These are phyloP conservation scores for Skeletonema potamos DNA, from an alignment of 108 stramenopile species.

Conservation along the genomic window DNA sequence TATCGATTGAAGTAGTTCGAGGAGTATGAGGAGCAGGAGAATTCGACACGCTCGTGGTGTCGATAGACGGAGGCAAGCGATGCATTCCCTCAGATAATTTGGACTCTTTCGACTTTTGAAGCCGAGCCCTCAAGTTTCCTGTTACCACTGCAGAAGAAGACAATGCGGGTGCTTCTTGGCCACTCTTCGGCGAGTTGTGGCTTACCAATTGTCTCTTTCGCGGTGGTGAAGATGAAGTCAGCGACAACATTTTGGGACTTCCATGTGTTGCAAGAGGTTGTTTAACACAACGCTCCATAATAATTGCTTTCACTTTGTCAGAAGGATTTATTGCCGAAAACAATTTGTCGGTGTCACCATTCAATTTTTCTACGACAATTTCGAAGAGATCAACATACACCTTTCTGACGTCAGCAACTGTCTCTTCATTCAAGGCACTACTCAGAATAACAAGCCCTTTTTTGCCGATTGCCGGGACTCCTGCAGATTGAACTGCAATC, in stretches of 20 bases:
- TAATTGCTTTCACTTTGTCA: conserved; percentile 50
- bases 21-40: neutral
- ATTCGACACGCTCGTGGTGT: neutral
- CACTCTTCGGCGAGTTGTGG: neutral
- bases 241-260: conserved; percentile 4
- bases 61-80: neutral
- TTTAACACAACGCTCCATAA: conserved; percentile 57
- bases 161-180: neutral
- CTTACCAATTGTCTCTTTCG: conserved; percentile 7
- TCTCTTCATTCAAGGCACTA: conserved; percentile 72
- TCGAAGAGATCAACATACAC: conserved; percentile 73
- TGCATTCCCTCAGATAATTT: conserved; percentile 9
- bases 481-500: conserved; percentile 59
- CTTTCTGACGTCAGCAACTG: conserved; percentile 64
- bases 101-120: conserved; percentile 29
- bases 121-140: conserved; percentile 15
- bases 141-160: conserved; percentile 32
- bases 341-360: conserved; percentile 66
- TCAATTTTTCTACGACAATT: conserved; percentile 62
- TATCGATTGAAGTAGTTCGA: conserved; percentile 4
- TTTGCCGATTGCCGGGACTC: conserved; percentile 76
- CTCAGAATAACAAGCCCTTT: conserved; percentile 60
- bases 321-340: conserved; percentile 48
- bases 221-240: conserved; percentile 30
- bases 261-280: conserved; percentile 6